Base-by-base conservation (phyloP, 1,139 yeast species). In the Hansenula sp. region DNA sequence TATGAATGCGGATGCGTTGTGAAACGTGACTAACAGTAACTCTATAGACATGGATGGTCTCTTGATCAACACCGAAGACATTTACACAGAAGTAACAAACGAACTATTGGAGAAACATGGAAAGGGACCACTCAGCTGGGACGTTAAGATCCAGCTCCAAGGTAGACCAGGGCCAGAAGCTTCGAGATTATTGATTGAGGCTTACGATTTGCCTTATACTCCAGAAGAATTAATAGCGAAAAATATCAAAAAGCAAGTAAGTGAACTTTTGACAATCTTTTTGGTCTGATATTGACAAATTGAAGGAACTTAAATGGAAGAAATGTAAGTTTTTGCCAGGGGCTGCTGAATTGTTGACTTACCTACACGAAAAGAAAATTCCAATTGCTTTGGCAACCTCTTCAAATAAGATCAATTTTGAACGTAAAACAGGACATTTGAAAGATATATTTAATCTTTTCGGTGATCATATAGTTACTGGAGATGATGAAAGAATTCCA, bases 341-440 rank as follows among this genome's bases (percentile, higher is more conserved):
- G 7, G 96, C 96, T 0, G 57, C 70, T 37, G 89, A 83, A 48
- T 65, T 92, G 40, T 59, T 92, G 33, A 51, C 69, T 37, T 65
- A 75, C 47, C 67, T 90, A 45, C 60, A 68, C 53, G 54, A 48
- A 18, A 65, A 68, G 9, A 60, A 69, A 2, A 62, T 90, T 24
- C 97, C 97, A 2, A 75, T 89, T 48, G 97, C 95, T 1, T 71
- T 92, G 41, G 97, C 97, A n/a, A 90, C 97, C 2, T 85, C 96
- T 10, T 87, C 96, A 2, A 75, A 76, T 51, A 63, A 58, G 21
- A 56, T 61, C 32, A 87, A 84, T 54, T 89, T 66, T 56, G 60
- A 69, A 21, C 65, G 76, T 42, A 92, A 92, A 60, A 88, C 97
- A 0, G 64, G 60, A 6, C 92, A 86, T 57, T 68, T 88, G 40